These are phyloP conservation scores for Penicillium nordicum DNA, from an alignment of 2,329 filamentous ascomycete species.

Conservation along the genomic window DNA sequence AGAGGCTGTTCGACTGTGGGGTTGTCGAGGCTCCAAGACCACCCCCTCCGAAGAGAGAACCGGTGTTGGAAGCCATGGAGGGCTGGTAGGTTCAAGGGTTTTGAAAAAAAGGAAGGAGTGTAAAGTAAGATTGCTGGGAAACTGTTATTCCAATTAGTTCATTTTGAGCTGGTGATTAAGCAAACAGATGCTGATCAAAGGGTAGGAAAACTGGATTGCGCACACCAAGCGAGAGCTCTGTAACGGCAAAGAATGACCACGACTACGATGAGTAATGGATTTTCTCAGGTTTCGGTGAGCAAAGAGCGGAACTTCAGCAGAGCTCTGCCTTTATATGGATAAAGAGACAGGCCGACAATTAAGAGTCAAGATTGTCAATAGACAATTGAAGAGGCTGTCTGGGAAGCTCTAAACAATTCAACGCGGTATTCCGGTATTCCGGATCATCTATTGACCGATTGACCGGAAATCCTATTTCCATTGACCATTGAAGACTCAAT, in stretches of 20 bases:
- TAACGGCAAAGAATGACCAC: background rate
- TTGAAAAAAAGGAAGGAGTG: background rate
- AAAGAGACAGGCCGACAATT: background rate
- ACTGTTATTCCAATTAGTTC: background rate
- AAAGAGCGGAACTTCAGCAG: background rate
- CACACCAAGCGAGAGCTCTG: background rate
- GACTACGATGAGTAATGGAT: background rate
- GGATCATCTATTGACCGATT: conserved; percentile 20
- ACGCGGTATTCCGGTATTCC: conserved; percentile 7
- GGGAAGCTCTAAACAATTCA: conserved; percentile 24
- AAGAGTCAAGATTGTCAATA: background rate
- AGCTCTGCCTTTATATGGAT: background rate
- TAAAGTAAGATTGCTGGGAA: no score
- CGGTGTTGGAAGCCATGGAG: conserved; percentile 19
- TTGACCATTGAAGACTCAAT: background rate
- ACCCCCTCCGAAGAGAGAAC: conserved; percentile 31
- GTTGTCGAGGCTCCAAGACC: conserved; percentile 25
- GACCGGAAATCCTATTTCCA: background rate
- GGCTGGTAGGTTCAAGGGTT: background rate
- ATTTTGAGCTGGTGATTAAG: background rate
- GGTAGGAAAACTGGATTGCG: background rate
- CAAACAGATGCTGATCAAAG: background rate
- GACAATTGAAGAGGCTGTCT: background rate
- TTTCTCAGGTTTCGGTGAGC: background rate
- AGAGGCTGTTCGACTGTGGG: conserved; percentile 26